Conservation (phyloP, 176 grass and related monocot species). For the Guadua angustifolia region DNA sequence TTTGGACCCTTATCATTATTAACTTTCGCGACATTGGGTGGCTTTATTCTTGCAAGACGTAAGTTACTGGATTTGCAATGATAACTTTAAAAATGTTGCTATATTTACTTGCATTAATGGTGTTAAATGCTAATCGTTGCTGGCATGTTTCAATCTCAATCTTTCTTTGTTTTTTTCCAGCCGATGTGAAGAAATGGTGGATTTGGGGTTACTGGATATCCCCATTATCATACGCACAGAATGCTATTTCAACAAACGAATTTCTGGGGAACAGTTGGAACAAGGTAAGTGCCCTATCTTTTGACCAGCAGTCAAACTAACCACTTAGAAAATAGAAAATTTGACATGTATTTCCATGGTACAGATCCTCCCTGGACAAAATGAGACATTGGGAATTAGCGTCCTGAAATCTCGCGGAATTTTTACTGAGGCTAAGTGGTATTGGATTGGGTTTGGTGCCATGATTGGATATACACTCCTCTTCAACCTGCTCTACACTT, state of each 20-base stretch:
- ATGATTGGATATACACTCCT: conserved; percentile 78
- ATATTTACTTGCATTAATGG: conserved; percentile 13
- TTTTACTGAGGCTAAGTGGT: conserved; percentile 82
- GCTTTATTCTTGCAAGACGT: conserved; percentile 80
- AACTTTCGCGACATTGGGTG: conserved; percentile 64
- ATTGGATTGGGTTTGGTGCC: conserved; percentile 81
- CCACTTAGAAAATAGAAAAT: conserved; percentile 28
- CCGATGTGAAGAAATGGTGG: conserved; percentile 86
- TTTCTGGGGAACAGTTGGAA: conserved; percentile 71
- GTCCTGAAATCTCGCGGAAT: conserved; percentile 61
- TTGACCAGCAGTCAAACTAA: conserved; percentile 31
- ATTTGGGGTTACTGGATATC: conserved; percentile 94
- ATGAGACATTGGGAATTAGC: conserved; percentile 53
- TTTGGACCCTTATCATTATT: conserved; percentile 73
- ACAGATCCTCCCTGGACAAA: conserved; percentile 45
- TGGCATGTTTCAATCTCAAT: conserved; percentile 29
- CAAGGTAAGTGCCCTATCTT: conserved; percentile 48
- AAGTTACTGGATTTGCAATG: conserved; percentile 33
- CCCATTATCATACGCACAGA: conserved; percentile 77
- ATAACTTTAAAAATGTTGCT: background rate
- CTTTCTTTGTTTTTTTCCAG: conserved; percentile 48
- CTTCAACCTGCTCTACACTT: conserved; percentile 81
- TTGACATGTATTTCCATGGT: conserved; percentile 35
- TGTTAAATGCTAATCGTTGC: background rate
- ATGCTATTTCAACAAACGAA: conserved; percentile 78